These are phyloP conservation scores for Celoporthe dispersa DNA, from an alignment of 2,329 filamentous ascomycete species.

Conservation along the genomic window DNA sequence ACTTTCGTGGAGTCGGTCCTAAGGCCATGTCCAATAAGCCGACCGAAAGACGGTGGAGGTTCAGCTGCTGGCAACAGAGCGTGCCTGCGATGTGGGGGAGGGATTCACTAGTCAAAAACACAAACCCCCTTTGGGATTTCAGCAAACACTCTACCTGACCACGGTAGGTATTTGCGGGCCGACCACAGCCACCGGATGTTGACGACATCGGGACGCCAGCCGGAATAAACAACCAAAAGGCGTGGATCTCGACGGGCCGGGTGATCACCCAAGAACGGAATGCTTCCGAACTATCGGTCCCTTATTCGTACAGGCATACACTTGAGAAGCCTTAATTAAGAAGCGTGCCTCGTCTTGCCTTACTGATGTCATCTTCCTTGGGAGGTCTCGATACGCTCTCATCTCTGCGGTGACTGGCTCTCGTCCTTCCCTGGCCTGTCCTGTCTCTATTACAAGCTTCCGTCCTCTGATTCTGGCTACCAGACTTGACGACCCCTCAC, in stretches of 20 bases:
- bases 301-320: background rate
- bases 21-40: background rate
- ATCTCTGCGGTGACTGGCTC: background rate
- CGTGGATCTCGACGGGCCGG: background rate
- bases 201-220: background rate
- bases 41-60: background rate
- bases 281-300: background rate
- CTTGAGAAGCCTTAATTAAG: background rate
- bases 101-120: background rate
- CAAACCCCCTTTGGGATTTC: background rate
- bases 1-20: background rate
- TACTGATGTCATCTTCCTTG: background rate
- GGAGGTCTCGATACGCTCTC: background rate
- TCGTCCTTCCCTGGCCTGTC: background rate
- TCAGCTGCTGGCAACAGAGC: background rate
- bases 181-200: background rate
- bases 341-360: background rate
- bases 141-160: background rate
- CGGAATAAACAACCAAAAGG: background rate
- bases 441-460: background rate
- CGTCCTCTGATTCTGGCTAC: slow-evolving; percentile 6
- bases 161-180: background rate
- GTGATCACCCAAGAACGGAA: background rate
- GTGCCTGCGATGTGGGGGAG: background rate
- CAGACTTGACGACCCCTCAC: background rate